These are phyloP conservation scores for Ustilago trichophora DNA, from an alignment of 1,284 basidiomycete genomes.

Conservation along the genomic window DNA sequence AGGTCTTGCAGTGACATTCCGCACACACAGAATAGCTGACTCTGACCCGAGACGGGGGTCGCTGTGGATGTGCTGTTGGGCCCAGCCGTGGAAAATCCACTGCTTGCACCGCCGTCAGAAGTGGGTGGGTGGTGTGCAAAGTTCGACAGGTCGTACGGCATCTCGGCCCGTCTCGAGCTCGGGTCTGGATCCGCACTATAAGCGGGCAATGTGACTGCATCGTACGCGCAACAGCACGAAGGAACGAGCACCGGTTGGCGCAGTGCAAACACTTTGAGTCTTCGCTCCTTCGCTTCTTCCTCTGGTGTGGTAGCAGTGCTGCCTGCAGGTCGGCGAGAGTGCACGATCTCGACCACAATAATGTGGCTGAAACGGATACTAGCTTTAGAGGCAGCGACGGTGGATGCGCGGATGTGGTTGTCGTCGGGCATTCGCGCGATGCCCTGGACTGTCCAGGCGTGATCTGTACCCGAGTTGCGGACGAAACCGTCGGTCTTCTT, in stretches of 20 bases:
- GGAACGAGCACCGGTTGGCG: conserved; percentile 61
- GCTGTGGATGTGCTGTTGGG: conserved; percentile 38
- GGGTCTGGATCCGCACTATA: conserved; percentile 52
- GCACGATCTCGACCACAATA: conserved; percentile 64
- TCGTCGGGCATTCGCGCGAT: conserved; percentile 65
- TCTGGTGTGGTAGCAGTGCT: conserved; percentile 27
- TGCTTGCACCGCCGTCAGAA: conserved; percentile 7
- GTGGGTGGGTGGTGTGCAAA: conserved; percentile 23
- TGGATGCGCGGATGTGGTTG: conserved; percentile 61
- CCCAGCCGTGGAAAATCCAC: too few species aligned
- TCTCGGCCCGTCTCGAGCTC: conserved; percentile 19
- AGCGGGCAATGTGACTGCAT: conserved; percentile 62
- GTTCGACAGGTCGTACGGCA: conserved; percentile 53
- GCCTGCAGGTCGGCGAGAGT: conserved; percentile 41
- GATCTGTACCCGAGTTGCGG: conserved; percentile 48
- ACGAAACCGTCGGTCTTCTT: conserved; percentile 60
- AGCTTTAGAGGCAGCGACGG: conserved; percentile 56
- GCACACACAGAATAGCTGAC: conserved; percentile 65
- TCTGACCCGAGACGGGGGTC: conserved; percentile 44
- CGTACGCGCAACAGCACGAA: conserved; percentile 65
- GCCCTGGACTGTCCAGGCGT: conserved; percentile 65
- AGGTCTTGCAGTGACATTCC: conserved; percentile 63
- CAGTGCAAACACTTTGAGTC: conserved; percentile 64
- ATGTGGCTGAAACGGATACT: conserved; percentile 60
- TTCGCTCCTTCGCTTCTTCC: conserved; percentile 42